Evolutionary conservation across 2,329 filamentous ascomycete species (phyloP).

Genomic region (Davidsoniella eucalypti): DNA sequence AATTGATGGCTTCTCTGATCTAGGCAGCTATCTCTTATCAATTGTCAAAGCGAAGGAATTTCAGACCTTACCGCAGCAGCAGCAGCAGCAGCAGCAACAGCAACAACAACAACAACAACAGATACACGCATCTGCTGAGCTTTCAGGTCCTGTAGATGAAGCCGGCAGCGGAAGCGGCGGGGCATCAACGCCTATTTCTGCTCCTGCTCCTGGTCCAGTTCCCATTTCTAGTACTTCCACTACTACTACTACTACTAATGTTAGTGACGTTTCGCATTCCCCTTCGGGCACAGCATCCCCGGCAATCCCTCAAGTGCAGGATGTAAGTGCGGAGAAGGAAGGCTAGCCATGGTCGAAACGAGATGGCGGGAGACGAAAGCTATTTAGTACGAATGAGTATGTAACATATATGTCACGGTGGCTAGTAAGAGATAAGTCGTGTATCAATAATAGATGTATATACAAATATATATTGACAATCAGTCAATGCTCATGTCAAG

Average conservation of each 20-base stretch:
- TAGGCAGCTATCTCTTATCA: conserved; percentile 51
- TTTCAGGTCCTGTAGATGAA: background rate
- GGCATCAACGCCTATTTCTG: background rate
- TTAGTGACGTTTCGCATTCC: background rate
- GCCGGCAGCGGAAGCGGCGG: background rate
- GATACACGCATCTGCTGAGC: background rate
- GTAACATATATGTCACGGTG: no score
- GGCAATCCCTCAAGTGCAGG: background rate
- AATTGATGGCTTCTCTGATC: conserved; percentile 61
- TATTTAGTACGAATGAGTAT: no score
- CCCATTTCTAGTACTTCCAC: background rate
- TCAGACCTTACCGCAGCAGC: conserved; percentile 14
- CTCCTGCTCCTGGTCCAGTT: background rate
- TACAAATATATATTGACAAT: background rate
- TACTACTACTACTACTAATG: background rate
- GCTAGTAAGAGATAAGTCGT: background rate
- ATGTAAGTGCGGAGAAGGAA: background rate
- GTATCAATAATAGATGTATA: background rate
- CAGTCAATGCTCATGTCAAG: no score
- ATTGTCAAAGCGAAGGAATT: conserved; percentile 45
- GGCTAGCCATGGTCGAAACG: background rate
- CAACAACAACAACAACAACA: background rate
- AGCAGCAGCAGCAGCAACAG: background rate
- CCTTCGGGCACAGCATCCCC: conserved; percentile 1
- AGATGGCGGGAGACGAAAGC: background rate